These are phyloP conservation scores for Cardiospermum halicacabum DNA, from an alignment of 345 rosid species.

Conservation along the genomic window DNA sequence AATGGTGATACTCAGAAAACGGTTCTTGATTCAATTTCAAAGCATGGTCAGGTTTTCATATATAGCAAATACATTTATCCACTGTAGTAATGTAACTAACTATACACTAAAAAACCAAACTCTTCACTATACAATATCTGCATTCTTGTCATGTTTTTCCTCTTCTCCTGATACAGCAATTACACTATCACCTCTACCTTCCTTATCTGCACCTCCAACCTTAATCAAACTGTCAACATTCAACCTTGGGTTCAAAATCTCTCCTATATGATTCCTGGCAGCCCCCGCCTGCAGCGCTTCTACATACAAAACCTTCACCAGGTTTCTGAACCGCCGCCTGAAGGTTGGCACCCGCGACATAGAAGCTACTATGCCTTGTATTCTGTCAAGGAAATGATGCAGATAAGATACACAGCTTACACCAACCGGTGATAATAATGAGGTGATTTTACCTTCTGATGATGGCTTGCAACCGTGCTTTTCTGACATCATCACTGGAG, in stretches of 20 bases:
- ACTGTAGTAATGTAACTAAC: too few relatives aligned
- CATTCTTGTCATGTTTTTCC: background rate
- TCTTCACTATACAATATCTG: constrained; percentile 3
- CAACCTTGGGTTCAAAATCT: constrained; percentile 19
- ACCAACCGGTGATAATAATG: background rate
- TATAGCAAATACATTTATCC: too few relatives aligned
- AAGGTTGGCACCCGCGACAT: constrained; percentile 73
- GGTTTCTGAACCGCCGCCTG: constrained; percentile 55
- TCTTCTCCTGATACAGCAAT: background rate
- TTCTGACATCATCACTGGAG: constrained; percentile 46
- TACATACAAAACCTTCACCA: constrained; percentile 49
- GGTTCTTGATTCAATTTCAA: too few relatives aligned
- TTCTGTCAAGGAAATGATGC: constrained; percentile 24
- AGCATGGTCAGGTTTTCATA: too few relatives aligned
- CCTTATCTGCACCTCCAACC: constrained; percentile 6
- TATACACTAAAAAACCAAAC: background rate
- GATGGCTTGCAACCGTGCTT: constrained; percentile 82
- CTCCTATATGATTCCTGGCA: constrained; percentile 39
- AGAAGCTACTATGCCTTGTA: constrained; percentile 72
- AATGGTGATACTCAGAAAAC: too few relatives aligned
- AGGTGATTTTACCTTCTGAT: constrained; percentile 50
- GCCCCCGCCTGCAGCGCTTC: constrained; percentile 53
- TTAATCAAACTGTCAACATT: background rate
- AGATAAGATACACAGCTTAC: too few relatives aligned
- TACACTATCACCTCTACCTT: constrained; percentile 15